Percentiles rank a stretch among this genome's conserved stretches.
These are phyloP conservation scores for Diversispora epigaea DNA, from an alignment of 192 early-diverging fungal genomes.

Conservation along the genomic window DNA sequence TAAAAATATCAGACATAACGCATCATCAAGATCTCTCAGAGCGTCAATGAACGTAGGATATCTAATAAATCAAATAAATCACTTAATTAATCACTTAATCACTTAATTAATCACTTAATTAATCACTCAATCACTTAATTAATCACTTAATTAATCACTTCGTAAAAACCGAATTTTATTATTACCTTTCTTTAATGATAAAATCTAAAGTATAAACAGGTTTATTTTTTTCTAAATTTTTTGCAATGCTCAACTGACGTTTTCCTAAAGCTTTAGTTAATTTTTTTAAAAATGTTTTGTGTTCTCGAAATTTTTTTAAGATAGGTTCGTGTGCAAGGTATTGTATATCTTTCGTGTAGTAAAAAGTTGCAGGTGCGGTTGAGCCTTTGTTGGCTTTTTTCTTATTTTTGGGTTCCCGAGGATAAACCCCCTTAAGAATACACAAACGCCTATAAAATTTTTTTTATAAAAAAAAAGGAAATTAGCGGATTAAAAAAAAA, in stretches of 20 bases:
- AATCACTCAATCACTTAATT: not conserved
- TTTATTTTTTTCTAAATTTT: slow-evolving; percentile 69
- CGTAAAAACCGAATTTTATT: not conserved
- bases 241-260: slow-evolving; percentile 74
- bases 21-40: slow-evolving; percentile 93
- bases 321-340: slow-evolving; percentile 93
- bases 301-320: slow-evolving; percentile 86
- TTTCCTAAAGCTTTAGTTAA: slow-evolving; percentile 84
- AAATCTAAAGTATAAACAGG: slow-evolving; percentile 91
- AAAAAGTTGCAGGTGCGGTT: slow-evolving; percentile 81
- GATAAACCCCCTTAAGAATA: slow-evolving; percentile 99
- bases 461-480: not conserved
- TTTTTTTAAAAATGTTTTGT: slow-evolving; percentile 86
- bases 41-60: slow-evolving; percentile 95
- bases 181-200: slow-evolving; percentile 85
- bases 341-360: slow-evolving; percentile 96
- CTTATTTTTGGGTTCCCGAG: slow-evolving; percentile 89
- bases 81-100: too few species aligned
- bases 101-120: not conserved
- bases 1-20: slow-evolving; percentile 93
- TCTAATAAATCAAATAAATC: slow-evolving; percentile 36
- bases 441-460: slow-evolving; percentile 73
- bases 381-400: slow-evolving; percentile 92
- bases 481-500: slow-evolving; percentile 1
- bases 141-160: not conserved